These are phyloP conservation scores for Quercus tomentella DNA, from an alignment of 331 rosid species.

Conservation along the genomic window DNA sequence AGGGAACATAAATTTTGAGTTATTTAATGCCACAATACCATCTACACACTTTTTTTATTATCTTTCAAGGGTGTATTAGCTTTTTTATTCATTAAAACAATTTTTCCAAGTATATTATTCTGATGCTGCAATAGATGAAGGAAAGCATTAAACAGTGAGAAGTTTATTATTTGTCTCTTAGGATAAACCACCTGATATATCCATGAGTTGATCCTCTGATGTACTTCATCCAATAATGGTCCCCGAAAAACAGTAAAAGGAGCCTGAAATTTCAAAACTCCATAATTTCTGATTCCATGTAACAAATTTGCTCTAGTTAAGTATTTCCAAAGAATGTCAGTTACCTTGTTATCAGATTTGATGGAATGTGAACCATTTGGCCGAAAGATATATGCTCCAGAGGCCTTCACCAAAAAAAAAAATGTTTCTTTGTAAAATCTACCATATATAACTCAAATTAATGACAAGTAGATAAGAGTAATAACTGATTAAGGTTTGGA, in stretches of 20 bases:
- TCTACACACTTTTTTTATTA: no score
- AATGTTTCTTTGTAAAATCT: constrained; percentile 6
- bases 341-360: constrained; percentile 35
- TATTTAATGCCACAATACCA: no score
- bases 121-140: not conserved
- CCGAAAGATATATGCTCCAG: constrained; percentile 76
- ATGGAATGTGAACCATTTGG: constrained; percentile 54
- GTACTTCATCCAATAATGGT: constrained; percentile 73
- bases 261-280: constrained; percentile 35
- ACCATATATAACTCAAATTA: constrained; percentile 1
- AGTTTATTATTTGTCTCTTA: not conserved
- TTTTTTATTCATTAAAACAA: not conserved
- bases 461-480: not conserved
- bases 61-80: not conserved
- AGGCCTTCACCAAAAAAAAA: constrained; percentile 41
- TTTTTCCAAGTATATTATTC: not conserved
- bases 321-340: not conserved
- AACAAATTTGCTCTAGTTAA: constrained; percentile 7
- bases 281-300: constrained; percentile 4
- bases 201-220: constrained; percentile 66
- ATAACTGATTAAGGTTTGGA: no score
- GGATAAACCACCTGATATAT: constrained; percentile 54
- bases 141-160: not conserved
- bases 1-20: no score
- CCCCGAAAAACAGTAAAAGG: constrained; percentile 51